Conservation (phyloP, 1,139 yeast genomes). For the Saccharomyces hybrid region DNA sequence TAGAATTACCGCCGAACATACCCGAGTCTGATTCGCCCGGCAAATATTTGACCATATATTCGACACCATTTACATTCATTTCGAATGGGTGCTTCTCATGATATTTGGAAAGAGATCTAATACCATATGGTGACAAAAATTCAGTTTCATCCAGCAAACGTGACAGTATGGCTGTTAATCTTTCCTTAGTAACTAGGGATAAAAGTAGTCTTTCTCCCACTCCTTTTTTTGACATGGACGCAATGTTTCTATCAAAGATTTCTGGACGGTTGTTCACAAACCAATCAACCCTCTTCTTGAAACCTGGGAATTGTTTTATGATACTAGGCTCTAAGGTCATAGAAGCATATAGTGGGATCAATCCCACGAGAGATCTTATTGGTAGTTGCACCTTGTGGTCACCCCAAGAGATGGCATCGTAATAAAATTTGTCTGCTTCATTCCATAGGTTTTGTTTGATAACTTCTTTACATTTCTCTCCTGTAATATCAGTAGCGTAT, state of each 20-base stretch:
- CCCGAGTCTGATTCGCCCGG: constrained; percentile 95
- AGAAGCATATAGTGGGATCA: constrained; percentile 88
- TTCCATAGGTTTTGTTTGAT: constrained; percentile 76
- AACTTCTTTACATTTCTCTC: constrained; percentile 37
- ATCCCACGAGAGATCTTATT: constrained; percentile 84
- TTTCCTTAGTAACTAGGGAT: constrained; percentile 75
- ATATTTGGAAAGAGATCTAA: constrained; percentile 80
- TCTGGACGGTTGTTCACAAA: constrained; percentile 65
- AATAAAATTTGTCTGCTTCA: constrained; percentile 81
- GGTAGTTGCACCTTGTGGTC: constrained; percentile 67
- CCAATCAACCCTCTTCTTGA: constrained; percentile 83
- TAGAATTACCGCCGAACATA: constrained; percentile 94
- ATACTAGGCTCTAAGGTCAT: constrained; percentile 85
- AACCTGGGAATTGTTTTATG: constrained; percentile 71
- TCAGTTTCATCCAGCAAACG: constrained; percentile 86
- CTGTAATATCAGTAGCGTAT: constrained; percentile 29
- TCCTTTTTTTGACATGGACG: constrained; percentile 81
- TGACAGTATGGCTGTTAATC: constrained; percentile 67
- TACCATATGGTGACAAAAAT: constrained; percentile 80
- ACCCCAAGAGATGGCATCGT: constrained; percentile 88
- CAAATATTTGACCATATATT: constrained; percentile 68
- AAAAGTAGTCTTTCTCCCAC: constrained; percentile 77
- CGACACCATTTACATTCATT: constrained; percentile 78
- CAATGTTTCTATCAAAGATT: constrained; percentile 81
- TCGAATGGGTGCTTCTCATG: constrained; percentile 83